These are phyloP conservation scores for Phytophthora hibernalis DNA, from an alignment of 352 stramenopile genomes.

Conservation along the genomic window DNA sequence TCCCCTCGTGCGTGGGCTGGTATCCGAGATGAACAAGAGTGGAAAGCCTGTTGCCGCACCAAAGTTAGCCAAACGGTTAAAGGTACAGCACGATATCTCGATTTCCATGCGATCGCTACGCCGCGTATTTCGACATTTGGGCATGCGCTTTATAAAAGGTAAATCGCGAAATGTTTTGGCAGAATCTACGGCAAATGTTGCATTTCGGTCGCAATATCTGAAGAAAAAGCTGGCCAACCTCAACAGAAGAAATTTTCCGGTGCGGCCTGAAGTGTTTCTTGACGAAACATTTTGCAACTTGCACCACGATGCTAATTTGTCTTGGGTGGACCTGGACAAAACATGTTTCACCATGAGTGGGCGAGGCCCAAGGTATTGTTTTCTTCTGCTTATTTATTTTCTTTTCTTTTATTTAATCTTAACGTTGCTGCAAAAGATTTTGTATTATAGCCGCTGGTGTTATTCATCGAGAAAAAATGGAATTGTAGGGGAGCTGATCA, in stretches of 20 bases:
- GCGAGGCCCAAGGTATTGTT: too few species aligned
- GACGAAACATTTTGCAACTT: too few species aligned
- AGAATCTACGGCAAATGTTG: not conserved
- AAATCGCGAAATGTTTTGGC: not conserved
- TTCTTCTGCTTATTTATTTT: too few species aligned
- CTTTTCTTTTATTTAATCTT: too few species aligned
- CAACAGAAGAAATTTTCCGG: not conserved
- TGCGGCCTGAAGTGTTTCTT: not conserved
- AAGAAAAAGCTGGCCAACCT: not conserved
- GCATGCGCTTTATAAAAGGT: not conserved
- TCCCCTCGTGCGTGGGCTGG: too few species aligned
- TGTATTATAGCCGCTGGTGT: too few species aligned
- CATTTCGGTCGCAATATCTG: not conserved
- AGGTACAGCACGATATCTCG: not conserved
- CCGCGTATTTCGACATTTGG: not conserved
- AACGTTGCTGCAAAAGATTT: too few species aligned
- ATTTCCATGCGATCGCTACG: not conserved
- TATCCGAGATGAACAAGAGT: too few species aligned
- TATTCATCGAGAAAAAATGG: not conserved
- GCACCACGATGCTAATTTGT: too few species aligned
- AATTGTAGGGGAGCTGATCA: not conserved
- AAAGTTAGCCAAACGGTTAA: not conserved
- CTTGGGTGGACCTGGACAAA: too few species aligned
- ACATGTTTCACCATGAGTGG: too few species aligned
- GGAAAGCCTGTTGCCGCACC: too few species aligned